Evolutionary conservation across 495 filamentous ascomycete genomes (phyloP), one percentile per base, ranked within the genome.

Genomic region (Penicillium argentinense): DNA sequence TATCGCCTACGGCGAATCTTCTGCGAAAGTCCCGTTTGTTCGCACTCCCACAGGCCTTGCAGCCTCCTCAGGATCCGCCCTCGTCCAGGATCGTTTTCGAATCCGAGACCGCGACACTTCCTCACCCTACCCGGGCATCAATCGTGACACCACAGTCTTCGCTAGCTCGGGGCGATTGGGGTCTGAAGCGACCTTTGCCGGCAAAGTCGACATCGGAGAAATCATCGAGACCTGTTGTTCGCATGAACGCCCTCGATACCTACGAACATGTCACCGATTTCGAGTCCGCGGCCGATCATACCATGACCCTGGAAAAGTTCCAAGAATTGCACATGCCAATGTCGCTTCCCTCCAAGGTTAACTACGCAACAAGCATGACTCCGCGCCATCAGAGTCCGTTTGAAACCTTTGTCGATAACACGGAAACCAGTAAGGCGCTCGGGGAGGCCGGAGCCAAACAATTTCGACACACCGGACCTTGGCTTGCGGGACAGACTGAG

Each of bases 191-290:
- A 27, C 75, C 88, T 7, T 69, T 97, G 1, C 93, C 93, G 2
- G 64, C 83, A 7, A 82, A 81, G 58, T 81, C 85, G 5, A 95
- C 88, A 1, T 84, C 79, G 0, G 62, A 68, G 9, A 83, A 78
- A 46, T 81, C 86, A 7, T 80, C 79, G 2, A 83, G 79, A 23
- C 86, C 91, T 2, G 74, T 85, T 16, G 75, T 96, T 27, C 77
- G 86, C 26, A 71, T 97, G 44, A 69, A 69, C 9, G 77, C 83
- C 24, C 73, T 95, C 43, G 93, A 99, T 72, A 91, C 89, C 5
- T 80, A 82, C 48, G 91, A 97, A 69, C 88, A 95, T 60, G 82
- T 96, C 64, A 96, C 90, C 45, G 90, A 95, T 47, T 99, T 89
- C 70, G 78, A 84, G 45, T 90, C 88, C 28, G 86, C 90, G 1